Percentiles rank a stretch among this genome's conserved stretches.
Conservation (phyloP, 306 rosid species). For the cucumber (Cucumis sativus) region DNA sequence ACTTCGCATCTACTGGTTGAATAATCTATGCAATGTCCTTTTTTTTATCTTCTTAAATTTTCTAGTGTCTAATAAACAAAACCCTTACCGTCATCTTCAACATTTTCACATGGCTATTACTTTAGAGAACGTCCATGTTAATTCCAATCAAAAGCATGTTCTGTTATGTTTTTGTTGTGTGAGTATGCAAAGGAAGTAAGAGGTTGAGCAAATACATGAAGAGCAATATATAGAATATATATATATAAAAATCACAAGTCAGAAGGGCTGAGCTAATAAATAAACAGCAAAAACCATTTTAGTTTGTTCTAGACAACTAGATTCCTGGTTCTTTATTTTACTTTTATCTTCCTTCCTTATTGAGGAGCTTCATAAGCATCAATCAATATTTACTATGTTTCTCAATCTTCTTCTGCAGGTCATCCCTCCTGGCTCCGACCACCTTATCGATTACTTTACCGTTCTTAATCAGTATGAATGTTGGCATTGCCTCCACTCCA, state of each 20-base stretch:
- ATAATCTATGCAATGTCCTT: constrained; percentile 1
- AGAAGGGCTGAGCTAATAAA: background rate
- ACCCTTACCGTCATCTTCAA: background rate
- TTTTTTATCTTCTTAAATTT: background rate
- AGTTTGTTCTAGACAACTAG: background rate
- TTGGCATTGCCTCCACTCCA: constrained; percentile 54
- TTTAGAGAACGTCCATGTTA: background rate
- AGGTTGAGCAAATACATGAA: background rate
- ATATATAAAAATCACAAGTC: background rate
- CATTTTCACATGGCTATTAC: background rate
- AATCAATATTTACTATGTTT: constrained; percentile 28
- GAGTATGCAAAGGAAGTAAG: background rate
- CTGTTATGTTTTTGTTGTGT: background rate
- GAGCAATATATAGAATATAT: background rate
- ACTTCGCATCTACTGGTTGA: background rate
- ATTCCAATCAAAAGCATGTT: too few relatives aligned
- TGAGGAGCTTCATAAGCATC: background rate
- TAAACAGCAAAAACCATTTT: background rate
- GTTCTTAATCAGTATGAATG: constrained; percentile 51
- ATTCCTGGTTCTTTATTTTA: background rate
- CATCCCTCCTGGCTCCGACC: constrained; percentile 56
- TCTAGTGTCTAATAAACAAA: background rate
- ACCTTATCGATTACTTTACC: constrained; percentile 45
- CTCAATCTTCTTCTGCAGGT: constrained; percentile 49
- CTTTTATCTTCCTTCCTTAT: background rate